phyloP scores from a whole-genome alignment of 169 alveolate species.

The Plasmodium blacklocki region DNA sequence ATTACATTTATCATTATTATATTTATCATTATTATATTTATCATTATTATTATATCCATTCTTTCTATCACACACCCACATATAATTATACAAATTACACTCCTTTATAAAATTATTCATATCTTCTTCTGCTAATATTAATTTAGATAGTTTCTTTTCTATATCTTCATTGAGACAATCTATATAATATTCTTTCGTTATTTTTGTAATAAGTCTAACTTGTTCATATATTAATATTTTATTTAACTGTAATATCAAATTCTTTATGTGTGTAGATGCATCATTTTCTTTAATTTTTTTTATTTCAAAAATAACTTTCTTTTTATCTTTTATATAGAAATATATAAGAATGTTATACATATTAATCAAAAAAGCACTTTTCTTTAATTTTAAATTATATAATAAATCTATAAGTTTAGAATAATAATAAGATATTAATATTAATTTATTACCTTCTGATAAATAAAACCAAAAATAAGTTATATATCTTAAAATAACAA shows the following conservation, averaged over 20 bases:
- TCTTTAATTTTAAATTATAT: constrained; percentile 28
- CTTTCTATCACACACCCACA: constrained; percentile 28
- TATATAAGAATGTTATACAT: constrained; percentile 30
- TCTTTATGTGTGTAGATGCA: constrained; percentile 14
- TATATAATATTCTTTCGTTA: constrained; percentile 12
- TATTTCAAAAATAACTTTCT: constrained; percentile 27
- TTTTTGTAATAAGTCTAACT: constrained; percentile 8
- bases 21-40: background rate
- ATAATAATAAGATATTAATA: constrained; percentile 62
- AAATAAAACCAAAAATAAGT: constrained; percentile 63
- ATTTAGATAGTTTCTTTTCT: background rate
- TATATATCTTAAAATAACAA: constrained; percentile 55
- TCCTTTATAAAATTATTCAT: background rate
- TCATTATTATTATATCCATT: background rate
- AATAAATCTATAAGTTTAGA: constrained; percentile 56
- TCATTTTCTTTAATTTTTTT: constrained; percentile 35
- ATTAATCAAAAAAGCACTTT: constrained; percentile 54
- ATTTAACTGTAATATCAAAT: constrained; percentile 43
- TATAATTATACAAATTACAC: constrained; percentile 45
- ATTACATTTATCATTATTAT: constrained; percentile 7
- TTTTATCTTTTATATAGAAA: constrained; percentile 40
- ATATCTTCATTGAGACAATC: background rate
- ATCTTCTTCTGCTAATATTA: constrained; percentile 17
- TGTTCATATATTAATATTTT: constrained; percentile 43
- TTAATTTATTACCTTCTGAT: constrained; percentile 42